Conservation (phyloP, 139 green algal species). For the Micractinium conductrix region DNA sequence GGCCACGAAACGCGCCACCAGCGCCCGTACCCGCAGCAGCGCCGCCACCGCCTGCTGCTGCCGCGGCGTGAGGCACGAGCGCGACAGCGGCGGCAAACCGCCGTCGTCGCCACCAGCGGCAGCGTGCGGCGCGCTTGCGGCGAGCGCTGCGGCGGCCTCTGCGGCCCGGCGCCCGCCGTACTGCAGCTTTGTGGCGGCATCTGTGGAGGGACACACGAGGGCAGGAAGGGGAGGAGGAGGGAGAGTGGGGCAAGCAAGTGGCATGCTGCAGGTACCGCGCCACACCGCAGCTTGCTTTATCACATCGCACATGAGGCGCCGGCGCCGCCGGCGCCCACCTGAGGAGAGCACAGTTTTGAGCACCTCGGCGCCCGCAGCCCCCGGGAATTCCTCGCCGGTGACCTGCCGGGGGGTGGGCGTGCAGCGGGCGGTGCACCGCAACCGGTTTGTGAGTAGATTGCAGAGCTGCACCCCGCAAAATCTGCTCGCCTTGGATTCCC, state of each 20-base stretch:
- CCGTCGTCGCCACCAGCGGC: neutral
- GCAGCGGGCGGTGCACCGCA: no score
- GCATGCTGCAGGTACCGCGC: no score
- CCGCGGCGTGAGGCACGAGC: neutral
- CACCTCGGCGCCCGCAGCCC: neutral
- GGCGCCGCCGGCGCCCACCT: neutral
- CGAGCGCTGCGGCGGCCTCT: neutral
- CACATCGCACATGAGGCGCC: no score
- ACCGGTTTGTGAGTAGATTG: no score
- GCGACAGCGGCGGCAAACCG: no score
- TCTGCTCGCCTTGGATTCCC: no score
- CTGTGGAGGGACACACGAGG: neutral
- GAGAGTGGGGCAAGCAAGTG: no score
- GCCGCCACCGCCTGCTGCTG: constrained; percentile 44
- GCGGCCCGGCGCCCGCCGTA: neutral
- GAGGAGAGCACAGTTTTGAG: neutral
- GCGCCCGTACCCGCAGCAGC: constrained; percentile 50
- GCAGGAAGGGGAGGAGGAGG: neutral
- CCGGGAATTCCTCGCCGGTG: constrained; percentile 11
- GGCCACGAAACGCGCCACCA: constrained; percentile 45
- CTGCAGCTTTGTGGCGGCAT: constrained; percentile 6
- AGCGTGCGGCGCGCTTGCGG: no score
- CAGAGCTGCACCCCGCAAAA: no score
- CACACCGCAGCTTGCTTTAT: no score
- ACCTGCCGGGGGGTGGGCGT: constrained; percentile 1